These are phyloP conservation scores for Hypoxylon fragiforme DNA, from an alignment of 495 filamentous ascomycete species.

Conservation along the genomic window DNA sequence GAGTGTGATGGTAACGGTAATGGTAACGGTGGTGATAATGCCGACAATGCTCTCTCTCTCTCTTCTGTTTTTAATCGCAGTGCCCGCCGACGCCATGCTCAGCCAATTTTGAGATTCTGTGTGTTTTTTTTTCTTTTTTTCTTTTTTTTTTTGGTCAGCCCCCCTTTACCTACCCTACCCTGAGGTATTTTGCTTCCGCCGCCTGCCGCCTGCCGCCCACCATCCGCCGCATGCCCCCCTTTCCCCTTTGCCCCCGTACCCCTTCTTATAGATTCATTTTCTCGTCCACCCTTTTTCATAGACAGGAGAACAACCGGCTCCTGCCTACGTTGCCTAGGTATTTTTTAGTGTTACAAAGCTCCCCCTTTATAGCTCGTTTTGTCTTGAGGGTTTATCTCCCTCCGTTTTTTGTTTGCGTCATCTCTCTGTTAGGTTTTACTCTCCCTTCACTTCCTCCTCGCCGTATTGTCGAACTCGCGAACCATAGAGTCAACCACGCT, in stretches of 20 bases:
- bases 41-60: too few species aligned
- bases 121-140: not conserved
- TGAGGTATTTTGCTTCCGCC: too few species aligned
- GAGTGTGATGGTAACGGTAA: not conserved
- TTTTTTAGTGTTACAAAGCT: not conserved
- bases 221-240: too few species aligned
- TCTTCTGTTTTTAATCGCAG: conserved; percentile 1
- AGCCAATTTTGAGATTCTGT: conserved; percentile 3
- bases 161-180: not conserved
- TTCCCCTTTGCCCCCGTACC: not conserved
- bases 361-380: not conserved
- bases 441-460: conserved; percentile 20
- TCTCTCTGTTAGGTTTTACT: too few species aligned
- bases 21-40: not conserved
- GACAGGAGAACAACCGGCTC: not conserved
- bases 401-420: not conserved
- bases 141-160: not conserved
- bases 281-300: not conserved
- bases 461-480: conserved; percentile 41
- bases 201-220: too few species aligned
- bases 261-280: not conserved
- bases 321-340: not conserved
- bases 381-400: too few species aligned
- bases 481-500: conserved; percentile 44
- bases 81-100: conserved; percentile 27